These are phyloP conservation scores for Capsella bursapastoris DNA, from an alignment of 345 rosid species.

Conservation along the genomic window DNA sequence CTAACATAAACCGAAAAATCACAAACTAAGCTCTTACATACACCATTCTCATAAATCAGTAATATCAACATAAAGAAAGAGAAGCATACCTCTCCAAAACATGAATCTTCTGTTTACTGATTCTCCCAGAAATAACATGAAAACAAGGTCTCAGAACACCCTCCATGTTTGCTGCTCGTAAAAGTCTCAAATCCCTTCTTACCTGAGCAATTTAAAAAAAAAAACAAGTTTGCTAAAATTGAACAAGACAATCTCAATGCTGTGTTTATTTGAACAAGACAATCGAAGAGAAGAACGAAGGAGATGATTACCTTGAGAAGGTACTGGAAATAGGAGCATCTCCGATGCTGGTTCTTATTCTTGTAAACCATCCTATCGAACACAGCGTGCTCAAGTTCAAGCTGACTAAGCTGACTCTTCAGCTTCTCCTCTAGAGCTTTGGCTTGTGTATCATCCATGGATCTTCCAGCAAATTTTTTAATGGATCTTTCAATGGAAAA, in stretches of 20 bases:
- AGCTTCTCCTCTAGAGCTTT: conserved; percentile 59
- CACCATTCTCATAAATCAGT: conserved; percentile 11
- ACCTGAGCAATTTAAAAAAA: conserved; percentile 56
- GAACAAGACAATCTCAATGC: not conserved
- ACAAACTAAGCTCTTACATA: not conserved
- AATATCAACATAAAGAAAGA: not conserved
- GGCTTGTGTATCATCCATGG: conserved; percentile 37
- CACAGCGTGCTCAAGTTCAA: conserved; percentile 60
- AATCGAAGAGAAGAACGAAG: not conserved
- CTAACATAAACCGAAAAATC: conserved; percentile 49
- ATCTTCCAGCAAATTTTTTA: not conserved
- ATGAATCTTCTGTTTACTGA: conserved; percentile 69
- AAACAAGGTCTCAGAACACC: conserved; percentile 71
- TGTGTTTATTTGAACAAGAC: not conserved
- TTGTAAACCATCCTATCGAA: conserved; percentile 85
- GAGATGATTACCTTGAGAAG: conserved; percentile 67
- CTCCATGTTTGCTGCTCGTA: conserved; percentile 67
- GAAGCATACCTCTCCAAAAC: conserved; percentile 75
- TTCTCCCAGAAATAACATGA: conserved; percentile 60
- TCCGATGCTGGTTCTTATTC: conserved; percentile 93
- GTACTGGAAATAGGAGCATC: conserved; percentile 86
- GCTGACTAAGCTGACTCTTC: conserved; percentile 56
- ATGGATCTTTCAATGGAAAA: not conserved
- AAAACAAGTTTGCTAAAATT: not conserved
- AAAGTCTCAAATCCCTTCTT: conserved; percentile 82